Evolutionary conservation across 108 stramenopile species (phyloP).

Genomic region (Cyclotella atomus): DNA sequence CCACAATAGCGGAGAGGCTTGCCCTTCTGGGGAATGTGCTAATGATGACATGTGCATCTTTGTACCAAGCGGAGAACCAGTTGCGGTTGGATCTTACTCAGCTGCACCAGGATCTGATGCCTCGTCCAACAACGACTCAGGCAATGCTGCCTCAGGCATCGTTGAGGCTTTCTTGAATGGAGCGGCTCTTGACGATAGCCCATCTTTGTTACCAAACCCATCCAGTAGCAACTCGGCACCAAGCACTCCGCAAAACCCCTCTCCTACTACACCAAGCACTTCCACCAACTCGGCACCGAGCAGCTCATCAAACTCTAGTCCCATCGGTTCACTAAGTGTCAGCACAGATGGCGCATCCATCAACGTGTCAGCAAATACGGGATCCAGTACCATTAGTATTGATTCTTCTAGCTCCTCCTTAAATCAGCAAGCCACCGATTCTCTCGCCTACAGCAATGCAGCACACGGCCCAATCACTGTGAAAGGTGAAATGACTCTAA

Average conservation of each 20-base stretch:
- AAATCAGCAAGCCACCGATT: neutral
- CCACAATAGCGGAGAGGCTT: conserved; percentile 23
- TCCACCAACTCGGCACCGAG: neutral
- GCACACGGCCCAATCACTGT: conserved; percentile 17
- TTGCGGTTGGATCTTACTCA: conserved; percentile 28
- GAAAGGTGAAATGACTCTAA: conserved; percentile 35
- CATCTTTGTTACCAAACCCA: neutral
- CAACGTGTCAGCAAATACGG: neutral
- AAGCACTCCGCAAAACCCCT: neutral
- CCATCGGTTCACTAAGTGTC: neutral
- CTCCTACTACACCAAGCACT: neutral
- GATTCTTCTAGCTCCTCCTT: conserved; percentile 1
- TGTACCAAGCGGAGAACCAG: conserved; percentile 12
- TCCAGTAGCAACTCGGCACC: neutral
- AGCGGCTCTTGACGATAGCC: neutral
- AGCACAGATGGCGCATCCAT: neutral
- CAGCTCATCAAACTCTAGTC: neutral
- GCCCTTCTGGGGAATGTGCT: conserved; percentile 25
- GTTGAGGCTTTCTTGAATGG: conserved; percentile 17
- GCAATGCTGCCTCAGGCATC: conserved; percentile 17
- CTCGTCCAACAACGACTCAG: neutral
- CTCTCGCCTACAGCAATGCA: conserved; percentile 10
- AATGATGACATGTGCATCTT: conserved; percentile 31
- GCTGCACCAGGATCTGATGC: neutral
- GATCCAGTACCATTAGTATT: neutral